phyloP scores from a whole-genome alignment of 805 yeast species.

The Suhomyces sp. region DNA sequence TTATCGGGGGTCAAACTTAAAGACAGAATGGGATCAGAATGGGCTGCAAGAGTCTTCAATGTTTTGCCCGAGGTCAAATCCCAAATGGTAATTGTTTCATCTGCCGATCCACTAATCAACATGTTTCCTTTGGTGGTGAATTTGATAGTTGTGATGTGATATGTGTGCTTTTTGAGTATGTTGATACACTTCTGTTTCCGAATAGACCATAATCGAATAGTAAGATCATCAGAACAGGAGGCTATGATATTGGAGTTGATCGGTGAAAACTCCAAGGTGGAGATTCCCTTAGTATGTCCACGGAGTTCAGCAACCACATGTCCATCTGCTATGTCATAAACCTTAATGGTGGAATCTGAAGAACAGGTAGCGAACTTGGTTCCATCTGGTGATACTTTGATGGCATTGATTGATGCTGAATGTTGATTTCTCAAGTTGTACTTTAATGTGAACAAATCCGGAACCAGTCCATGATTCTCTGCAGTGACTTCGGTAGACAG shows the following conservation, averaged over 20 bases:
- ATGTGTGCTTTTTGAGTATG: slow-evolving; percentile 75
- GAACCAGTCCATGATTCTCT: no score
- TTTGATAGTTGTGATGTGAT: slow-evolving; percentile 69
- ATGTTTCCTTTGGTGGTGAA: slow-evolving; percentile 77
- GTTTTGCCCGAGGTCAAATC: slow-evolving; percentile 70
- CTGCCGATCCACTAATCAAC: slow-evolving; percentile 79
- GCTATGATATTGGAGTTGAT: slow-evolving; percentile 66
- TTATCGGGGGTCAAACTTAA: slow-evolving; percentile 76
- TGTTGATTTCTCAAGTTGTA: slow-evolving; percentile 9
- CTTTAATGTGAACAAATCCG: slow-evolving; percentile 14
- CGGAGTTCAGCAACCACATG: slow-evolving; percentile 29
- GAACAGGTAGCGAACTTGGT: slow-evolving; percentile 51
- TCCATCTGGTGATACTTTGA: slow-evolving; percentile 65
- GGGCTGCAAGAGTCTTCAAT: slow-evolving; percentile 83
- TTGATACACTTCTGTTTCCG: slow-evolving; percentile 48
- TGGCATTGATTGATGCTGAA: slow-evolving; percentile 35
- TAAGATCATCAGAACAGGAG: slow-evolving; percentile 82
- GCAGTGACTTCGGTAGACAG: no score
- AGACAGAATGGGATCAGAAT: slow-evolving; percentile 83
- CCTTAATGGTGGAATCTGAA: slow-evolving; percentile 27
- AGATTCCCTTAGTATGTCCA: slow-evolving; percentile 72
- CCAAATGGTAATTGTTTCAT: slow-evolving; percentile 91
- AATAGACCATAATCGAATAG: slow-evolving; percentile 72
- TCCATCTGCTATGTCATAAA: slow-evolving; percentile 28
- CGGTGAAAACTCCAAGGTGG: slow-evolving; percentile 77